Percentiles rank a stretch among this genome's conserved stretches.
Conservation (phyloP, 1,284 basidiomycete species). For the Ceratobasidium sp. region DNA sequence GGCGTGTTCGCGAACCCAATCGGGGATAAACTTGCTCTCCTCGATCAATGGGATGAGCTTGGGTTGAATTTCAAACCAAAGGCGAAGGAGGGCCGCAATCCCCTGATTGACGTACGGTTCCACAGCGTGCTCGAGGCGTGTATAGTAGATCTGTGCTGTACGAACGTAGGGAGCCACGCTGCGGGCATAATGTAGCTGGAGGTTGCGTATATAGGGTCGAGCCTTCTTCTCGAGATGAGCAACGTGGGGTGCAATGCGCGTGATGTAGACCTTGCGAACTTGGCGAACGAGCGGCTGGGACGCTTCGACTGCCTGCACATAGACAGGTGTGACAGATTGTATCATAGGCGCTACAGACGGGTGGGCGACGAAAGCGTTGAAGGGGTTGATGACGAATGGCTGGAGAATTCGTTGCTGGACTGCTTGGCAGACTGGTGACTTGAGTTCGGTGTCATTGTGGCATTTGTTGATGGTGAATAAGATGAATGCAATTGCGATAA, state of each 20-base stretch:
- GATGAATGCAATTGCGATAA: slow-evolving; percentile 30
- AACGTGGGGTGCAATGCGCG: slow-evolving; percentile 43
- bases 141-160: slow-evolving; percentile 29
- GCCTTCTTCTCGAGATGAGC: slow-evolving; percentile 29
- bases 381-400: slow-evolving; percentile 22
- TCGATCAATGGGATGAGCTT: slow-evolving; percentile 42
- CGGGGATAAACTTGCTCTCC: slow-evolving; percentile 44
- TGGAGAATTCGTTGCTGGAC: slow-evolving; percentile 40
- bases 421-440: slow-evolving; percentile 36
- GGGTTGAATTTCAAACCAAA: slow-evolving; percentile 43
- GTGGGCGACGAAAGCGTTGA: slow-evolving; percentile 40
- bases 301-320: slow-evolving; percentile 10
- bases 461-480: slow-evolving; percentile 34
- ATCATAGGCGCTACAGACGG: slow-evolving; percentile 41
- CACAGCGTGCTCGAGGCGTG: slow-evolving; percentile 24
- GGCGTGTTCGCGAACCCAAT: slow-evolving; percentile 33
- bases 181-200: slow-evolving; percentile 43
- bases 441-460: slow-evolving; percentile 37
- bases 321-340: slow-evolving; percentile 21
- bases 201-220: slow-evolving; percentile 45
- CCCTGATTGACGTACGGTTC: slow-evolving; percentile 47
- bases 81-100: slow-evolving; percentile 15
- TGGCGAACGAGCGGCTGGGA: slow-evolving; percentile 23
- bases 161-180: slow-evolving; percentile 38
- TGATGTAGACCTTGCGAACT: slow-evolving; percentile 21